These are phyloP conservation scores for Pleurotus salmoneostramineus DNA, from an alignment of 768 basidiomycete genomes.

Conservation along the genomic window DNA sequence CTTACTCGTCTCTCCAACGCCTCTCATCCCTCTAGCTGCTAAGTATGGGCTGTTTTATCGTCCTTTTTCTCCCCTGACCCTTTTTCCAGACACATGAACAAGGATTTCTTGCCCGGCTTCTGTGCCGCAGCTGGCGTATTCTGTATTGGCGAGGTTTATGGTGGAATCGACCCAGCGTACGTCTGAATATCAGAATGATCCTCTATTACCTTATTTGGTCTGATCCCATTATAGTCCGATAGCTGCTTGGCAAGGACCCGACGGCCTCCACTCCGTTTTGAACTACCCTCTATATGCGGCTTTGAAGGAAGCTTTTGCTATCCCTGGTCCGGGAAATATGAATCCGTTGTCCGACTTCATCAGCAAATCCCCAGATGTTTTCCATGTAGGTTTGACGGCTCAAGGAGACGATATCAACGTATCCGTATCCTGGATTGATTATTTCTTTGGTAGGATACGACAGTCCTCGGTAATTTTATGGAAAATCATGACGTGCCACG, in stretches of 20 bases:
- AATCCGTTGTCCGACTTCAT: slow-evolving; percentile 51
- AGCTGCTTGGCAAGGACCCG: slow-evolving; percentile 57
- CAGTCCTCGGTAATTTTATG: slow-evolving; percentile 68
- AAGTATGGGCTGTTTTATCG: slow-evolving; percentile 26
- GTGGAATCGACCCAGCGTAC: slow-evolving; percentile 31
- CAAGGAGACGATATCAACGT: slow-evolving; percentile 2
- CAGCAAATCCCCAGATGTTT: slow-evolving; percentile 47
- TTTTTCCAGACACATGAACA: slow-evolving; percentile 59
- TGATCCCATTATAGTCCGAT: slow-evolving; percentile 33
- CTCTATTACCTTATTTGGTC: background rate
- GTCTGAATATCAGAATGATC: slow-evolving; percentile 34
- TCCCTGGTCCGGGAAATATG: slow-evolving; percentile 66
- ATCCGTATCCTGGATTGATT: background rate
- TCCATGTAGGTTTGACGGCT: slow-evolving; percentile 30
- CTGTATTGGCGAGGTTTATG: slow-evolving; percentile 81
- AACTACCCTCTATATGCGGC: slow-evolving; percentile 71
- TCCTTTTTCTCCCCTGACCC: background rate
- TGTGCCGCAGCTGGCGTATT: slow-evolving; percentile 75
- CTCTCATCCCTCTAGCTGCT: slow-evolving; percentile 27
- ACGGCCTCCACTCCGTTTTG: slow-evolving; percentile 63
- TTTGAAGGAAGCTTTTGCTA: slow-evolving; percentile 59
- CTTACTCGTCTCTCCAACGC: too few relatives aligned
- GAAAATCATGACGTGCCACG: slow-evolving; percentile 78
- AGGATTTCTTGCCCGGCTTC: slow-evolving; percentile 75
- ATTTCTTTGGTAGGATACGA: slow-evolving; percentile 25